Base-by-base conservation (phyloP, 1,284 basidiomycete genomes). In the Ganoderma lucidum region DNA sequence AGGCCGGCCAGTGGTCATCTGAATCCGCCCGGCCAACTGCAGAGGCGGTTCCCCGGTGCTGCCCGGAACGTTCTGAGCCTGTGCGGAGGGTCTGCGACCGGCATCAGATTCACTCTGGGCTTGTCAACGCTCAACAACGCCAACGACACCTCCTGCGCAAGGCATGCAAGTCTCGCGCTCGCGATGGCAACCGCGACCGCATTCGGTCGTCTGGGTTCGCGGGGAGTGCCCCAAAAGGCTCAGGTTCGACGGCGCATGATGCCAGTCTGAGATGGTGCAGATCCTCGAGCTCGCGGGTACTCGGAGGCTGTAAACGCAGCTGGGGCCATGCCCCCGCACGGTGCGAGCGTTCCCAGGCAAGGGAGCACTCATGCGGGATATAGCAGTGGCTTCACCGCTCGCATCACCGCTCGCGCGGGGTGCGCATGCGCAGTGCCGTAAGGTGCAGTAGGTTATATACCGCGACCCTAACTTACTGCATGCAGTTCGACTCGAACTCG, bases 331-430 rank as follows among this genome's bases (percentile, higher is more conserved):
- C 35, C 35, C 19, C 19, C 14, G 35, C 19, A 59, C 17, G 56
- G 56, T 39, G 35, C 56, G 32, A 59, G 56, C 56, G 35, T 39
- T 39, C 56, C 56, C 56, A 39, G 35, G 56, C 35, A 59, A 17
- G 23, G 56, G 56, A 59, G 56, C 32, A 59, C 56, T 39, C 56
- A 19, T 32, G 32, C 56, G n/a, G 56, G 17, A 39, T 12, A n/a
- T 59, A 35, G 28, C 19, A 35, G 19, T 35, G 23, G 6, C 15
- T 32, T 35, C 48, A 51, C 10, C 23, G 19, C 23, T 28, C 48
- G 48, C 48, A 51, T 51, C 48, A 51, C 23, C 48, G 2, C 23
- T 19, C 48, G 48, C 48, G 10, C 48, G 48, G 23, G 48, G 48
- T 51, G 48, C 48, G 32, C 15, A 56, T 56, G 55, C 55, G 14